Evolutionary conservation across 371 early-diverging fungal species (phyloP).

Genomic region (Rhizopus delemar): DNA sequence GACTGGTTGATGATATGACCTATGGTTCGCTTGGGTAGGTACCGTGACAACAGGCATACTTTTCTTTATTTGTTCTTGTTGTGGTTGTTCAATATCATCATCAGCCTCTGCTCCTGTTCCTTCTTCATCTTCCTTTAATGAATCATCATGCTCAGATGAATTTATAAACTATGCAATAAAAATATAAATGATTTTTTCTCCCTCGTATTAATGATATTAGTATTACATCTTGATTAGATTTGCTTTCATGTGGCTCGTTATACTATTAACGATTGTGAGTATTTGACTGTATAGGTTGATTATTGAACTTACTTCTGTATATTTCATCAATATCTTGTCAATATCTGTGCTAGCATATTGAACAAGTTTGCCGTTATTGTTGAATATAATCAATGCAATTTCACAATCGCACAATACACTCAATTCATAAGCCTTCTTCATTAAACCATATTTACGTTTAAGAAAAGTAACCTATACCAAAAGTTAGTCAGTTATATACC

Average conservation of each 20-base stretch:
- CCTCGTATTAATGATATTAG: neutral
- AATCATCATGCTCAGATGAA: conserved; percentile 24
- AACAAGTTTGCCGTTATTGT: conserved; percentile 86
- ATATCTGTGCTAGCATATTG: conserved; percentile 92
- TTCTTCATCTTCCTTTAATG: conserved; percentile 21
- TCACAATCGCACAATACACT: conserved; percentile 96
- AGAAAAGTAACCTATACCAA: conserved; percentile 20
- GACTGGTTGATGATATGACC: conserved; percentile 20
- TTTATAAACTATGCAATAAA: conserved; percentile 17
- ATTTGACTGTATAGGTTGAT: neutral
- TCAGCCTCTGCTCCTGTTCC: conserved; percentile 9
- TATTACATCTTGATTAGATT: conserved; percentile 45
- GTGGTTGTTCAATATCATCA: conserved; percentile 12
- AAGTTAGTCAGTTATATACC: too few species aligned
- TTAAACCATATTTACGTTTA: conserved; percentile 69
- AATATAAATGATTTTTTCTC: neutral
- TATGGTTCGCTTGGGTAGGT: conserved; percentile 23
- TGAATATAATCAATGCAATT: conserved; percentile 93
- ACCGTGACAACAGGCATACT: conserved; percentile 27
- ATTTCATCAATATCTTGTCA: conserved; percentile 88
- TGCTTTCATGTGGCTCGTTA: conserved; percentile 50
- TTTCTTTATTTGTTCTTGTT: conserved; percentile 7
- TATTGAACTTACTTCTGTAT: conserved; percentile 72
- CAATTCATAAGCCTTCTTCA: conserved; percentile 99
- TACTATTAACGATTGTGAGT: conserved; percentile 26